Conservation (phyloP, 139 green algal species). For the Haematococcus sp. region DNA sequence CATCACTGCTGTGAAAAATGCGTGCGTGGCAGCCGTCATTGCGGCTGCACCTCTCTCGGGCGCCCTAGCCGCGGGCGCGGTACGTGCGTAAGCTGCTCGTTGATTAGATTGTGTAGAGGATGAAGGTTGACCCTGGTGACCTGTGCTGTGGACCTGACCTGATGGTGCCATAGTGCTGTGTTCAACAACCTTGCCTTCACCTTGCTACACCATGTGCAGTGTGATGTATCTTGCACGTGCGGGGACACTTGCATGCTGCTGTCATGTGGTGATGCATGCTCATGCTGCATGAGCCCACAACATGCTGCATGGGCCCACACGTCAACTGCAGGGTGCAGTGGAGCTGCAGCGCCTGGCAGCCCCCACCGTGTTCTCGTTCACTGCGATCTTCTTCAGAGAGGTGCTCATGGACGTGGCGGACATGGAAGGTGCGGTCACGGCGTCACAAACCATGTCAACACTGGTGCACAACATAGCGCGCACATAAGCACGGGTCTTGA, state of each 20-base stretch:
- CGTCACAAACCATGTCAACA: not conserved
- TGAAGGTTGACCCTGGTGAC: too few species aligned
- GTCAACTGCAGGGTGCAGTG: conserved; percentile 29
- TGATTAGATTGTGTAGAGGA: too few species aligned
- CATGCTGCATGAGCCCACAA: too few species aligned
- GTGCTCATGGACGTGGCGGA: conserved; percentile 67
- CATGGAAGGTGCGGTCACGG: conserved; percentile 6
- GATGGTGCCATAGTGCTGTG: too few species aligned
- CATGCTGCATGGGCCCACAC: too few species aligned
- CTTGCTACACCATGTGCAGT: not conserved
- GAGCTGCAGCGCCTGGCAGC: conserved; percentile 21
- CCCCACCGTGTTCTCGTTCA: conserved; percentile 38
- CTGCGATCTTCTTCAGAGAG: conserved; percentile 48
- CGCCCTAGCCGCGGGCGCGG: conserved; percentile 45
- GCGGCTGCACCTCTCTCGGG: conserved; percentile 50
- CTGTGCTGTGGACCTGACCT: too few species aligned
- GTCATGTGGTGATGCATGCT: too few species aligned
- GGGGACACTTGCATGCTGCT: too few species aligned
- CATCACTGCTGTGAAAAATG: conserved; percentile 63
- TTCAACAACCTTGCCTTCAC: not conserved
- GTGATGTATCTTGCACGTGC: not conserved
- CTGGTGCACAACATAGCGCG: too few species aligned
- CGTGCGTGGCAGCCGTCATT: conserved; percentile 58
- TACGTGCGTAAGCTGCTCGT: too few species aligned
- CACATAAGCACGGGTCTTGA: too few species aligned